Evolutionary conservation across 768 basidiomycete species (phyloP), one percentile per base, ranked within the genome.

Genomic region (Phallus indusiatus): DNA sequence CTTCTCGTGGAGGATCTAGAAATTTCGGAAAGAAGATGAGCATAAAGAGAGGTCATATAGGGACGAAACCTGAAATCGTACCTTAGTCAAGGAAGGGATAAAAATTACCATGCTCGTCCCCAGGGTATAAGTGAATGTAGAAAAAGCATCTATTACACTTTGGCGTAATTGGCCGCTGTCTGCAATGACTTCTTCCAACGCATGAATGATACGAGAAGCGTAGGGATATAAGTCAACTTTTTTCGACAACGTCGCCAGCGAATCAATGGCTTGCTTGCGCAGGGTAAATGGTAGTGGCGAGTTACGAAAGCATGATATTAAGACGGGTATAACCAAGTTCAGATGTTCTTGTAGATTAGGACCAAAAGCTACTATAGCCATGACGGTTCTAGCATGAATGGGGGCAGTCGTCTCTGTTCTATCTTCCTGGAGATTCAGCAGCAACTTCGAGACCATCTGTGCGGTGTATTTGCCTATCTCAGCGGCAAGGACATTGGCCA

Each of bases 321-420:
- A 73, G 54, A 74, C 70, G 1, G 78, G 78, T 22, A 80, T 67
- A 52, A 78, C 72, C 37, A 80, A 71, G 62, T 78, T 76, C 5
- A 77, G 69, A 65, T 78, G 78, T 61, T 79, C 76, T 64, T 79
- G 77, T 49, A 79, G 69, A 65, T 74, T 76, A 22, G 74, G 68
- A 6, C 76, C 77, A 58, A 80, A 77, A 35, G 76, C 71, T 59
- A 71, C 73, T 62, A 79, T 73, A 1, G 78, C 76, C 59, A 71
- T 70, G 17, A 80, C 69, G 56, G 78, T 73, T 35, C 71, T 68
- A 49, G 73, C 64, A 5, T 69, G 68, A 0, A 59, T 56, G 7
- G 21, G 35, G 4, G 66, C 58, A 1, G 73, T 66, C 47, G 69
- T 60, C n/a, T 74, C 73, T 0, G 70, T 68, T 21, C 33, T 46